Evolutionary conservation across 139 green algal species (phyloP), one percentile per base, ranked within the genome.

Genomic region (Tetradesmus lagerheimii): DNA sequence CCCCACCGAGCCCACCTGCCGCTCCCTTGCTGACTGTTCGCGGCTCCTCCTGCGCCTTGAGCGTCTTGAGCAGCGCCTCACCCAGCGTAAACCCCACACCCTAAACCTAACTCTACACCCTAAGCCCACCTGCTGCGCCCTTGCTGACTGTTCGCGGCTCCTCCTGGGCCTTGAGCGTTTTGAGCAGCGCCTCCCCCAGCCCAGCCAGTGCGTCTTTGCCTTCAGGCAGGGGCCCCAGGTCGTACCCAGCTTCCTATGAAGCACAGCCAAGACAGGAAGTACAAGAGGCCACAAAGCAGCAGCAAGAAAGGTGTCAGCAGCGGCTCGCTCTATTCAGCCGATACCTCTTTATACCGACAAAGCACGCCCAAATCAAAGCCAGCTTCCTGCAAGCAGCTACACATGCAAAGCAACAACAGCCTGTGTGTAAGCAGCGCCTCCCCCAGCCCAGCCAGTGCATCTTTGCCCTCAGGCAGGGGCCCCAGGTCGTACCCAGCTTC

Each of bases 401-500:
- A n/a, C n/a, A n/a, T n/a, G n/a, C 18, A 8, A 50, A 50, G 43
- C 43, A 50, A 50, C 8, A 50, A 8, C 43, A 50, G 43, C 43
- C 8, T 50, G 8, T 4, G 43, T 50, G 43, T 85, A 0, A 98
- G 88, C 9, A 98, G 83, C 20, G 93, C 92, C 89, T 99, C 97
- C 12, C 97, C 95, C 66, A 97, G 15, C 12, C 83, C 83, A 16
- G 75, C 74, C 18, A 98, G 62, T 1, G 92, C 87, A 11, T 91
- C 80, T 5, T 71, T 34, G 47, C 80, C 90, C 1, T 94, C 85
- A 0, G 53, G 39, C 37, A 78, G 35, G 4, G 75, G 45, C 12
- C 97, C 97, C 66, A 99, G 80, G 83, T 99, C 93, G 71, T 99
- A 99, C 0, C 97, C 98, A 91, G 94, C 92, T 27, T 45, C 35